These are phyloP conservation scores for Annulohypoxylon stygium DNA, from an alignment of 495 filamentous ascomycete genomes.

Conservation along the genomic window DNA sequence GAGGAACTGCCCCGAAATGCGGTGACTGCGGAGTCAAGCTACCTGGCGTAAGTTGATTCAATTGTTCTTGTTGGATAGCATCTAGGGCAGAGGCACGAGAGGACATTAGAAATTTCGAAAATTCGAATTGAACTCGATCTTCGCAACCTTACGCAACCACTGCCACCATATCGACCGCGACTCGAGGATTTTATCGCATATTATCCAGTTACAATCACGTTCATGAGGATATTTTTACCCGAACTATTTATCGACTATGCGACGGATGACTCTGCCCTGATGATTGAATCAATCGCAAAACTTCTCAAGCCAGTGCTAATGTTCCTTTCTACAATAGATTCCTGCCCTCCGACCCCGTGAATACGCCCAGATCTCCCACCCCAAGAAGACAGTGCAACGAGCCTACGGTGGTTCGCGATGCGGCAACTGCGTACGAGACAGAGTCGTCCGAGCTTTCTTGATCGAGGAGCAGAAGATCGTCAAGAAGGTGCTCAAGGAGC, in stretches of 20 bases:
- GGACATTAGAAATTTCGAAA: background rate
- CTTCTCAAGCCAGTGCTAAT: slow-evolving; percentile 8
- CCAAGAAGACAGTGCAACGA: slow-evolving; percentile 98
- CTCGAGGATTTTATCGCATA: background rate
- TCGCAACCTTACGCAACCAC: background rate
- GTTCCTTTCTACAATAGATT: slow-evolving; percentile 68
- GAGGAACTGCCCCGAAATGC: slow-evolving; percentile 95
- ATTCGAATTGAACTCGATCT: background rate
- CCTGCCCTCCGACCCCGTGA: slow-evolving; percentile 97
- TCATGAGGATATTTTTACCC: background rate
- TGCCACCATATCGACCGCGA: background rate
- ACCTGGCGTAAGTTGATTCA: slow-evolving; percentile 79
- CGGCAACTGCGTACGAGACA: slow-evolving; percentile 98
- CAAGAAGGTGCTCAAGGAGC: slow-evolving; percentile 99
- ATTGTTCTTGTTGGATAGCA: slow-evolving; percentile 14
- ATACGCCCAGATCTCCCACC: slow-evolving; percentile 94
- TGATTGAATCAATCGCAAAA: background rate
- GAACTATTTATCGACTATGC: background rate
- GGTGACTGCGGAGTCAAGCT: slow-evolving; percentile 98
- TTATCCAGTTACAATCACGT: background rate
- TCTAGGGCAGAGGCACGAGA: background rate
- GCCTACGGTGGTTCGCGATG: slow-evolving; percentile 98
- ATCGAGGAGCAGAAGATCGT: slow-evolving; percentile 99
- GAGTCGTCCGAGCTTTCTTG: slow-evolving; percentile 95
- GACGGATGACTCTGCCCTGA: background rate